phyloP scores from a whole-genome alignment of 2,329 filamentous ascomycete genomes.

The Rosellinia necatrix region DNA sequence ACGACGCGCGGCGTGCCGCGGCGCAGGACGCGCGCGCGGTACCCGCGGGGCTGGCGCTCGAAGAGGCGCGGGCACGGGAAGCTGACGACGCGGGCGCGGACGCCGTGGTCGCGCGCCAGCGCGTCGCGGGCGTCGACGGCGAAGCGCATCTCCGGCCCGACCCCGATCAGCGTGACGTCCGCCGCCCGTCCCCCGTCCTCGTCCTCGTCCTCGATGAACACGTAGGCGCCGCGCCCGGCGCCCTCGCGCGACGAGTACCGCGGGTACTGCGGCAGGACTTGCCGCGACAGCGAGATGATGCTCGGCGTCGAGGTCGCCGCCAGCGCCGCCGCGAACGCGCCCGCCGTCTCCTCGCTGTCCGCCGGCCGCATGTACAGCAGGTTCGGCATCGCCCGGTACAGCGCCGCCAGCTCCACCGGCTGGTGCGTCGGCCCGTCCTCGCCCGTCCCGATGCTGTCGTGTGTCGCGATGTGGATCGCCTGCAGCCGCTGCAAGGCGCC shows the following conservation, averaged over 20 bases:
- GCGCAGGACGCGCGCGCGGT: constrained; percentile 51
- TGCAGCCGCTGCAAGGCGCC: constrained; percentile 60
- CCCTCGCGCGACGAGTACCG: constrained; percentile 41
- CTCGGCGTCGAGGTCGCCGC: constrained; percentile 40
- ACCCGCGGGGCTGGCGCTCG: constrained; percentile 48
- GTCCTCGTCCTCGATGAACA: constrained; percentile 38
- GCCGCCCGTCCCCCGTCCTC: no score
- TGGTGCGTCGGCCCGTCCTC: constrained; percentile 68
- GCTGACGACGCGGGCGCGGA: constrained; percentile 48
- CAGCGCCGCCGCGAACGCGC: constrained; percentile 57
- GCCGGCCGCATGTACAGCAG: constrained; percentile 63
- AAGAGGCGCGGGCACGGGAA: constrained; percentile 53
- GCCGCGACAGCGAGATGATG: constrained; percentile 48
- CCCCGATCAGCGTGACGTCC: constrained; percentile 46
- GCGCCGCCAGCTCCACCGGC: constrained; percentile 59
- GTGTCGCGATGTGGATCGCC: constrained; percentile 63
- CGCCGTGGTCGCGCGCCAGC: constrained; percentile 46
- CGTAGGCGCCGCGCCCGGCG: constrained; percentile 47
- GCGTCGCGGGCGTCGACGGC: constrained; percentile 48
- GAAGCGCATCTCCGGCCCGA: constrained; percentile 24
- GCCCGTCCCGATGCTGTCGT: constrained; percentile 64
- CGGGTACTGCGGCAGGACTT: constrained; percentile 44
- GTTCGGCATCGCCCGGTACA: constrained; percentile 68
- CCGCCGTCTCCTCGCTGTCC: constrained; percentile 62
- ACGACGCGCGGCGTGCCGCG: constrained; percentile 56